A percentile compares a stretch with the other conserved stretches of the same genome.
These are phyloP conservation scores for Apiospora kogelbergensis DNA, from an alignment of 2,329 filamentous ascomycete genomes.

Conservation along the genomic window DNA sequence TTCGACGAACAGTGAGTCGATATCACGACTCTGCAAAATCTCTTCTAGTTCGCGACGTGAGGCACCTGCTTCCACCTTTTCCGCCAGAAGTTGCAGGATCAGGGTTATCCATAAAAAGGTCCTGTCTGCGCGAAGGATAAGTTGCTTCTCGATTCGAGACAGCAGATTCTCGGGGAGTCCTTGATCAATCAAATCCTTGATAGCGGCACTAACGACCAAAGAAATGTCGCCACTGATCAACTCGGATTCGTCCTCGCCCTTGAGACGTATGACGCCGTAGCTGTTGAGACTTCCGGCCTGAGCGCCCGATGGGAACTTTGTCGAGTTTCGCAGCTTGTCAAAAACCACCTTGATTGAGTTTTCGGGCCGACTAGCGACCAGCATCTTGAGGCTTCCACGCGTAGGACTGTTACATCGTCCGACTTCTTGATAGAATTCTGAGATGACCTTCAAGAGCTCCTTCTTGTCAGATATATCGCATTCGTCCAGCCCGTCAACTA, in stretches of 20 bases:
- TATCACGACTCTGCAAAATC: conserved; percentile 16
- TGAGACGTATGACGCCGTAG: conserved; percentile 15
- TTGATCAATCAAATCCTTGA: conserved; percentile 17
- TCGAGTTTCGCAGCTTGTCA: not conserved
- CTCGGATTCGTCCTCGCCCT: conserved; percentile 18
- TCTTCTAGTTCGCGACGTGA: conserved; percentile 16
- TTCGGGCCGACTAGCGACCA: conserved; percentile 21
- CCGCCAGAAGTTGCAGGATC: conserved; percentile 18
- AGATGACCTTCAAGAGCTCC: conserved; percentile 13
- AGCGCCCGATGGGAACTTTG: not conserved
- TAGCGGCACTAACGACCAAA: conserved; percentile 15
- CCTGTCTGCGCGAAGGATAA: conserved; percentile 18
- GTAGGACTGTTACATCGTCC: not conserved
- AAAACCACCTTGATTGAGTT: conserved; percentile 20
- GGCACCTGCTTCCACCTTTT: conserved; percentile 15
- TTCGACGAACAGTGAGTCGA: conserved; percentile 17
- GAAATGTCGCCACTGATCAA: conserved; percentile 19
- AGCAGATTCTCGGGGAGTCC: conserved; percentile 15
- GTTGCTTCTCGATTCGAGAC: conserved; percentile 12
- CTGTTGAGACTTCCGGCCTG: not conserved
- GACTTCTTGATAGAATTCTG: conserved; percentile 10
- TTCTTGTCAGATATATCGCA: conserved; percentile 14
- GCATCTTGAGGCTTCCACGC: conserved; percentile 16
- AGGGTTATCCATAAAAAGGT: conserved; percentile 24
- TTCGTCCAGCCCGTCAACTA: conserved; percentile 22